Percentiles rank a stretch among this genome's conserved stretches.
phyloP scores from a whole-genome alignment of 2,329 filamentous ascomycete species.

The Aspergillus luchuensis region DNA sequence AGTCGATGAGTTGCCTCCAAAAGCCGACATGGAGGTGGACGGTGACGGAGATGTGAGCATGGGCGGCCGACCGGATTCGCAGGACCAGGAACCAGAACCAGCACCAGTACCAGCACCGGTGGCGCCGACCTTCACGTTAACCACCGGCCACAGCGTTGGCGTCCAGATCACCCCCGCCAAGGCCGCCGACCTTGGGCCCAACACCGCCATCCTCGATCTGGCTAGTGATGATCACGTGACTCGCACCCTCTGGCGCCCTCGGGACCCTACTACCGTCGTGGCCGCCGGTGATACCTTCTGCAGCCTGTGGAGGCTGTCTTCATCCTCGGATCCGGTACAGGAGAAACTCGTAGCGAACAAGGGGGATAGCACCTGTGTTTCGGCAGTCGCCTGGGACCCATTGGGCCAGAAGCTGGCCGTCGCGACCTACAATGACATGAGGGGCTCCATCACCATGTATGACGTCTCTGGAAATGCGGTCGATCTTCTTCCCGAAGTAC shows the following conservation, averaged over 20 bases:
- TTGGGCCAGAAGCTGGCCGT: conserved; percentile 49
- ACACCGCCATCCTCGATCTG: conserved; percentile 47
- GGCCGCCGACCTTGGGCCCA: conserved; percentile 48
- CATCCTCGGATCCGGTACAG: conserved; percentile 30
- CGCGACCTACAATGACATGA: conserved; percentile 47
- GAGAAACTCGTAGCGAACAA: conserved; percentile 42
- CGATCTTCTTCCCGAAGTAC: conserved; percentile 49
- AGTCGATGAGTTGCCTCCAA: conserved; percentile 25
- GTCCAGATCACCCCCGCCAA: conserved; percentile 53
- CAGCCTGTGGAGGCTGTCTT: conserved; percentile 47
- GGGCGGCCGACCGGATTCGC: conserved; percentile 30
- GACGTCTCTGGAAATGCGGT: conserved; percentile 46
- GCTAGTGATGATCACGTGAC: conserved; percentile 44
- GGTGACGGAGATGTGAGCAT: conserved; percentile 50
- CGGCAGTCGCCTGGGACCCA: conserved; percentile 50
- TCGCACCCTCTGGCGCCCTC: conserved; percentile 47
- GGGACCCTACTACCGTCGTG: conserved; percentile 45
- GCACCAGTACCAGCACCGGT: conserved; percentile 32
- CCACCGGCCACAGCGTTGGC: conserved; percentile 48
- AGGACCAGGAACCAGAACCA: conserved; percentile 35
- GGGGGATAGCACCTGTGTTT: conserved; percentile 40
- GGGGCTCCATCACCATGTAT: conserved; percentile 49
- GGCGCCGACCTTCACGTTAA: conserved; percentile 42
- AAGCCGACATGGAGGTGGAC: conserved; percentile 36
- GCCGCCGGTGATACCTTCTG: conserved; percentile 49